Base-by-base conservation (phyloP, 2,329 filamentous ascomycete genomes). In the Calycina marina region DNA sequence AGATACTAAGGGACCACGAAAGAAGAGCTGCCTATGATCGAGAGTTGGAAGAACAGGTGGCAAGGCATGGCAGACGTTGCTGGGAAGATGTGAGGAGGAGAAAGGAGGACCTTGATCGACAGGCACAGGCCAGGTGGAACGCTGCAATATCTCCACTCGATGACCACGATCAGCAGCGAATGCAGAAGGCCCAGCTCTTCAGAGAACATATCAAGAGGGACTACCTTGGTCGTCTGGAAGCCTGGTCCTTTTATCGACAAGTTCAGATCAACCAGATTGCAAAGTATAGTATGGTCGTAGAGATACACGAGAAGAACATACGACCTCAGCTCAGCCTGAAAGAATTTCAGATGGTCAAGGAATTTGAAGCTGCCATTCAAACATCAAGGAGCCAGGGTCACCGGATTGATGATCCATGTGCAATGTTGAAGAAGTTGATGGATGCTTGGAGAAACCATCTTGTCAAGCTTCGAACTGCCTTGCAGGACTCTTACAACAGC, bases 11-110 rank as follows among this genome's bases (percentile, higher is more conserved):
- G 27, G 43, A 46, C 35, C 10, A 25, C 4, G 25, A 12, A 2
- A 43, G 28, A 20, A 31, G 45, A 30, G 36, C 35, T 8, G 35
- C 39, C 14, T 47, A 46, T 32, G 43, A 47, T 38, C 25, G 31
- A 15, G 27, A 30, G 31, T n/a, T 20, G 14, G 18, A 32, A 37
- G 11, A 22, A 25, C 17, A 32, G 29, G 24, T 30, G 31, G 27
- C 22, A 28, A 15, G 30, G 22, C 13, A 32, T 16, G 14, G 31
- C 20, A 10, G 28, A 38, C 6, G 26, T 22, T 6, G 31, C 36
- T 17, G 31, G 14, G 3, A 32, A 29, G 14, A 31, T 29, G 9
- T 36, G 33, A 14, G 38, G 11, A 30, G 31, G 27, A 35, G 37
- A 14, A 36, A 33, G 15, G 28, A 39, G 15, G 39, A 40, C 14